These are phyloP conservation scores for Penicillium sp. DNA, from an alignment of 2,329 filamentous ascomycete genomes.

Conservation along the genomic window DNA sequence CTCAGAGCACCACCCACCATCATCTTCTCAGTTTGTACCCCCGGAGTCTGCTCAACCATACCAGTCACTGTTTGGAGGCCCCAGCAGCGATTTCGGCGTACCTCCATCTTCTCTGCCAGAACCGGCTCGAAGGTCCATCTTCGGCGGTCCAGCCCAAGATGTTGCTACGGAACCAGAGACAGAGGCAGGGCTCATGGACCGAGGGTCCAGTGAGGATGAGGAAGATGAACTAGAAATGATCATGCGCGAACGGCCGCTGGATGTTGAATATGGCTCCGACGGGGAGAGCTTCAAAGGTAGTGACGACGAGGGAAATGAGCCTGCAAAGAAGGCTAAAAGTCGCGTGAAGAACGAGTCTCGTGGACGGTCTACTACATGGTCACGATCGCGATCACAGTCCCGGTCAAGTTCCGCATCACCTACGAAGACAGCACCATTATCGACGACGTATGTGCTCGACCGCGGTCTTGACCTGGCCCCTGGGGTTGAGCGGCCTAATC, in stretches of 20 bases:
- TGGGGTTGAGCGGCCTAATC: constrained; percentile 57
- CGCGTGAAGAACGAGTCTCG: neutral
- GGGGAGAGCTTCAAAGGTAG: constrained; percentile 26
- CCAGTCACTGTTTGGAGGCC: constrained; percentile 22
- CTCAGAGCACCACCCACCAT: constrained; percentile 15
- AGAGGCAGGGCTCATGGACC: constrained; percentile 7
- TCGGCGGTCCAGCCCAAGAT: constrained; percentile 29
- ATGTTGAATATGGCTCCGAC: constrained; percentile 22
- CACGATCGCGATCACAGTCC: neutral
- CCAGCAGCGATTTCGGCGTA: constrained; percentile 23
- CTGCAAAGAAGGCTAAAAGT: neutral
- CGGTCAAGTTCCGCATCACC: neutral
- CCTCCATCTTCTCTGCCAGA: constrained; percentile 32
- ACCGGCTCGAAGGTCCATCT: constrained; percentile 25
- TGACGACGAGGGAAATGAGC: constrained; percentile 1
- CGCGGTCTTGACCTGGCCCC: constrained; percentile 21
- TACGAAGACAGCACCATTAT: neutral
- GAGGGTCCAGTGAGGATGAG: neutral
- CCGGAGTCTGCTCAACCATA: constrained; percentile 21
- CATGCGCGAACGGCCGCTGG: constrained; percentile 21
- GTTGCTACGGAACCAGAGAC: constrained; percentile 13
- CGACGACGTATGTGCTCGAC: constrained; percentile 17
- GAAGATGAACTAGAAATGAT: constrained; percentile 22
- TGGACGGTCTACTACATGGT: neutral
- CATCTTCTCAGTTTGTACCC: constrained; percentile 20